Percentiles rank a stretch among this genome's conserved stretches.
phyloP scores from a whole-genome alignment of 2,329 filamentous ascomycete genomes.

The Diaporthe aspalathi region DNA sequence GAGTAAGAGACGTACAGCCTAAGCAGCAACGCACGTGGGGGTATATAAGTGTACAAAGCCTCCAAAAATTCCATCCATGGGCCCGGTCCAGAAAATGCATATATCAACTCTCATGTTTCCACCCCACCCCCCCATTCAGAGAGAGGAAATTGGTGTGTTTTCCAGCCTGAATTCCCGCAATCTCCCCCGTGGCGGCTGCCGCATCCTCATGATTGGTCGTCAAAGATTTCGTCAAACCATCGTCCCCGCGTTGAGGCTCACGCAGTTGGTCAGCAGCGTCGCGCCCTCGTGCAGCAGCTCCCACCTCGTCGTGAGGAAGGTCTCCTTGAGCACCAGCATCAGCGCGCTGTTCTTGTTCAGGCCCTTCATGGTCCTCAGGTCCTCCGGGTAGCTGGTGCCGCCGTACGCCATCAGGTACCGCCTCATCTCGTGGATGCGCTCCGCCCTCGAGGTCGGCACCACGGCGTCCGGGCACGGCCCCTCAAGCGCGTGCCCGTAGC shows the following conservation, averaged over 20 bases:
- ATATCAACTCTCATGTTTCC: neutral
- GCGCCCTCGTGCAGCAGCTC: conserved; percentile 91
- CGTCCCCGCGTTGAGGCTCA: conserved; percentile 64
- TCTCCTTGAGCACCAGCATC: conserved; percentile 82
- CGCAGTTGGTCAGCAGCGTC: conserved; percentile 82
- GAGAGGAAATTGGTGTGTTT: neutral
- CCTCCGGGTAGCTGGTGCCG: conserved; percentile 78
- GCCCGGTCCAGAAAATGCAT: neutral
- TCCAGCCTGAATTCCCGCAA: neutral
- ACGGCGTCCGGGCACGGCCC: conserved; percentile 72
- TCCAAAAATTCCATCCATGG: conserved; percentile 5
- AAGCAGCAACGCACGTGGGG: conserved; percentile 40
- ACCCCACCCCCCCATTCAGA: no score
- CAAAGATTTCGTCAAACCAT: conserved; percentile 45
- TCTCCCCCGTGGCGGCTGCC: neutral
- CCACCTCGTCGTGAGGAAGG: conserved; percentile 87
- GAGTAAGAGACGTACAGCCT: conserved; percentile 7
- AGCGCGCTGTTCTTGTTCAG: conserved; percentile 87
- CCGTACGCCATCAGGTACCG: conserved; percentile 80
- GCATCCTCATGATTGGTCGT: neutral
- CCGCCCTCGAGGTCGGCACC: conserved; percentile 68
- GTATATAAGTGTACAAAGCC: conserved; percentile 41
- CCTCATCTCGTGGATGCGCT: conserved; percentile 82
- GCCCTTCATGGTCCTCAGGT: conserved; percentile 77
- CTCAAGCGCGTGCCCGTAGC: conserved; percentile 90